Base-by-base conservation (phyloP, 768 basidiomycete genomes). In the Xanthoconium purpureum region DNA sequence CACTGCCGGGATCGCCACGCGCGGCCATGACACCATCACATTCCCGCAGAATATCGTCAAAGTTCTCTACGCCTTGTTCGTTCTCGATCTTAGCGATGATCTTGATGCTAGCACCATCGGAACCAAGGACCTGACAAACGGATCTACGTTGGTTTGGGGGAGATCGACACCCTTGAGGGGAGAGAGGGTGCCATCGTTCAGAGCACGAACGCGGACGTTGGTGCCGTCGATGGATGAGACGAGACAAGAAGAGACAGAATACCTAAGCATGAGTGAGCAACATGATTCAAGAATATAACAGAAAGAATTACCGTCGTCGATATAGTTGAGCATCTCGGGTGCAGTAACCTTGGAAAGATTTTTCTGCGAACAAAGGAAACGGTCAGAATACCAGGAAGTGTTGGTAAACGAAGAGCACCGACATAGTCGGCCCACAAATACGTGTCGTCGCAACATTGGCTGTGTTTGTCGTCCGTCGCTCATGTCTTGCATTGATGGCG, bases 31-130 rank as follows among this genome's bases (percentile, higher is more conserved):
- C 96, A 78, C 97, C 97, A 71, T 99, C 97, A 32, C 89, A 84
- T 73, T 89, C 97, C 66, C 82, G 86, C 67, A 99, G 74, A 67
- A 99, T 99, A 75, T 98, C 95, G 74, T 98, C 96, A 77, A 99
- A 99, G 83, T 98, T 98, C 65, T 87, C 84, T 46, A 99, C 91
- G 73, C 97, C 97, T 76, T 99, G 97, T 74, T 98, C 92, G 76
- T 99, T 99, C 77, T 99, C 97, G 63, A 99, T 98, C 77, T 99
- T 99, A 77, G 96, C 94, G 64, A 99, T 98, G 73, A 99, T 94
- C 77, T 98, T 98, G 81, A 99, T 94, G 77, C 77, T 87, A 54
- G 93, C 90, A 55, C 97, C 97, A 49, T 94, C 94, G 35, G 95
- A 87, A 47, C 97, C 97, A 62, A 99, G 87, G 59, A 95, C 91